These are phyloP conservation scores for Talaromyces funiculosus DNA, from an alignment of 2,329 filamentous ascomycete genomes.

Conservation along the genomic window DNA sequence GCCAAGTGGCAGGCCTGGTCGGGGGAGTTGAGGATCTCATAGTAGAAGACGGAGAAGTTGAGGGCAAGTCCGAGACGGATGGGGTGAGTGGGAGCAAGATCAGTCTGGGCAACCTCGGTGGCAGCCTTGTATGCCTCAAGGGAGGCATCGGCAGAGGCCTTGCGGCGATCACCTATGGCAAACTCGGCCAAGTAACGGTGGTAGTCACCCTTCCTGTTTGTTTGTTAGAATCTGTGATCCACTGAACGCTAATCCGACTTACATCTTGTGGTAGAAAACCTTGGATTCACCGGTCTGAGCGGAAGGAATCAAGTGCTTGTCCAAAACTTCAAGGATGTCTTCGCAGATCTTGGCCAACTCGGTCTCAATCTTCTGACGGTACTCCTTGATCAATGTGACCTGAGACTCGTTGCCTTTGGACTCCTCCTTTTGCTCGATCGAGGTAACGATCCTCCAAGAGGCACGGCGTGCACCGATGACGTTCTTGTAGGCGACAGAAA, in stretches of 20 bases:
- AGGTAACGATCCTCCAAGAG: constrained; percentile 98
- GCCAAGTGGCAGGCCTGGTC: constrained; percentile 97
- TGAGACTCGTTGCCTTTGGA: constrained; percentile 97
- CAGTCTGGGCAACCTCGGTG: constrained; percentile 82
- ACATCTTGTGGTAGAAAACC: constrained; percentile 99
- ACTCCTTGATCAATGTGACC: constrained; percentile 87
- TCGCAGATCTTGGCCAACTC: constrained; percentile 98
- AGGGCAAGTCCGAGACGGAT: constrained; percentile 87
- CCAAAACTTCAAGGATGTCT: constrained; percentile 92
- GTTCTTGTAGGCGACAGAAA: constrained; percentile 99
- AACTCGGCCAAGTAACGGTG: constrained; percentile 99
- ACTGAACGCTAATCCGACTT: constrained; percentile 43
- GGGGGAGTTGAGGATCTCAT: constrained; percentile 97
- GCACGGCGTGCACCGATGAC: constrained; percentile 96
- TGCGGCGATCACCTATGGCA: constrained; percentile 87
- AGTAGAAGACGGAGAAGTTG: constrained; percentile 99
- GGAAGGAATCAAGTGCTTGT: constrained; percentile 89
- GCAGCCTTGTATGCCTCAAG: constrained; percentile 96
- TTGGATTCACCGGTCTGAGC: constrained; percentile 96
- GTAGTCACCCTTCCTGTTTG: constrained; percentile 92
- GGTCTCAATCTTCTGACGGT: constrained; percentile 96
- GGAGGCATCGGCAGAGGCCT: constrained; percentile 87
- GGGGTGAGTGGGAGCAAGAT: constrained; percentile 85
- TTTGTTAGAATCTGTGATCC: neutral
- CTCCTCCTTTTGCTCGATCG: constrained; percentile 99